Percentiles rank a stretch among this genome's conserved stretches.
Conservation (phyloP, 139 green algal genomes). For the Tetradesmus lagerheimii region DNA sequence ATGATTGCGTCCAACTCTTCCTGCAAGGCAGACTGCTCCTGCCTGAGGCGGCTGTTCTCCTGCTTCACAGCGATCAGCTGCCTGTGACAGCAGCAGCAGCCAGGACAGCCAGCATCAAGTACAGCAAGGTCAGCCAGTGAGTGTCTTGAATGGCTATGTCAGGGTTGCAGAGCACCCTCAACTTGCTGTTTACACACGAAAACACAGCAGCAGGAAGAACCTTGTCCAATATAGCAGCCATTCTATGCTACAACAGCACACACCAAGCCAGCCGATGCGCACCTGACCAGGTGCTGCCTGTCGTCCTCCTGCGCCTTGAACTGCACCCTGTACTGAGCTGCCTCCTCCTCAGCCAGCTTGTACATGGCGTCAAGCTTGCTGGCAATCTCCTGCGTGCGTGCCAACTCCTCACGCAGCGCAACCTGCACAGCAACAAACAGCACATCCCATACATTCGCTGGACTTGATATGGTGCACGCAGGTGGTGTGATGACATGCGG, state of each 20-base stretch:
- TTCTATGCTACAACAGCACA: too few relatives aligned
- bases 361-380: conserved; percentile 51
- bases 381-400: conserved; percentile 41
- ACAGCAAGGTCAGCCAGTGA: too few relatives aligned
- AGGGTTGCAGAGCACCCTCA: too few relatives aligned
- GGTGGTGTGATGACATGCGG: too few relatives aligned
- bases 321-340: conserved; percentile 37
- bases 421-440: not conserved
- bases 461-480: too few relatives aligned
- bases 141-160: too few relatives aligned
- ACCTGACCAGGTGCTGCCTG: conserved; percentile 47
- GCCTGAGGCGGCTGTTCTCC: conserved; percentile 9
- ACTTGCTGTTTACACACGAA: too few relatives aligned
- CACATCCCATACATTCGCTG: not conserved
- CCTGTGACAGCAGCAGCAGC: not conserved
- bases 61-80: conserved; percentile 28
- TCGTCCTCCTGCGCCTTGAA: conserved; percentile 50
- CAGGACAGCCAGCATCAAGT: not conserved
- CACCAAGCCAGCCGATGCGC: not conserved
- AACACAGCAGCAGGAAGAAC: too few relatives aligned
- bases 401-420: conserved; percentile 32
- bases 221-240: too few relatives aligned
- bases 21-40: conserved; percentile 19
- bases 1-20: conserved; percentile 43
- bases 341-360: conserved; percentile 43